These are phyloP conservation scores for Apiospora saccharicola DNA, from an alignment of 2,329 filamentous ascomycete genomes.

Conservation along the genomic window DNA sequence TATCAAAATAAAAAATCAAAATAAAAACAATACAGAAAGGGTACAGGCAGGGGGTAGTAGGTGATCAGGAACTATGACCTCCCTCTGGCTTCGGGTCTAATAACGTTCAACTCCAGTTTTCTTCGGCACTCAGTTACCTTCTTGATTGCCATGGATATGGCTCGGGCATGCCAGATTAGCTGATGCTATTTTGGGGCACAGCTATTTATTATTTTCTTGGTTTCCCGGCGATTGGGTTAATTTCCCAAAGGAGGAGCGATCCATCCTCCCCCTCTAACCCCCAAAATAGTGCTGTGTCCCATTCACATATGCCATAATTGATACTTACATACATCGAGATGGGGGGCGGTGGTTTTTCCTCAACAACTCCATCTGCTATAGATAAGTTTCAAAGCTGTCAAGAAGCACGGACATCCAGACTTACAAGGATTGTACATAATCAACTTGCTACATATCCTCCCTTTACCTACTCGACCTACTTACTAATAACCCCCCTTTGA, in stretches of 20 bases:
- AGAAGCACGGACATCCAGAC: background rate
- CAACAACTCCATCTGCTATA: background rate
- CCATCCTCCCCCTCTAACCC: background rate
- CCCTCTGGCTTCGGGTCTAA: background rate
- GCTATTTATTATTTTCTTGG: conserved; percentile 1
- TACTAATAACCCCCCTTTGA: background rate
- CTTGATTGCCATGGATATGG: background rate
- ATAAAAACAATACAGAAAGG: background rate
- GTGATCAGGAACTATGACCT: background rate
- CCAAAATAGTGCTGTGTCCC: background rate
- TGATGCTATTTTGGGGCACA: conserved; percentile 21
- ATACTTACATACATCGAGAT: background rate
- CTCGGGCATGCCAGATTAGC: background rate
- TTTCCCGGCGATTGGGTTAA: conserved; percentile 19
- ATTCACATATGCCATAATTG: background rate
- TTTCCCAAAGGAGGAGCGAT: background rate
- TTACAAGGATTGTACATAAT: background rate
- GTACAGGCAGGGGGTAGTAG: background rate
- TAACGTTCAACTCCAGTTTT: conserved; percentile 10
- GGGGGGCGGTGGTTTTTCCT: background rate
- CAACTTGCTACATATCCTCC: background rate
- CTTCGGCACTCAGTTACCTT: background rate
- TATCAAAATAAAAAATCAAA: background rate
- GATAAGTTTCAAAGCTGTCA: background rate
- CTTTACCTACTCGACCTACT: background rate